Base-by-base conservation (phyloP, 23 red algal species). In the Gracilaria domingensis region DNA sequence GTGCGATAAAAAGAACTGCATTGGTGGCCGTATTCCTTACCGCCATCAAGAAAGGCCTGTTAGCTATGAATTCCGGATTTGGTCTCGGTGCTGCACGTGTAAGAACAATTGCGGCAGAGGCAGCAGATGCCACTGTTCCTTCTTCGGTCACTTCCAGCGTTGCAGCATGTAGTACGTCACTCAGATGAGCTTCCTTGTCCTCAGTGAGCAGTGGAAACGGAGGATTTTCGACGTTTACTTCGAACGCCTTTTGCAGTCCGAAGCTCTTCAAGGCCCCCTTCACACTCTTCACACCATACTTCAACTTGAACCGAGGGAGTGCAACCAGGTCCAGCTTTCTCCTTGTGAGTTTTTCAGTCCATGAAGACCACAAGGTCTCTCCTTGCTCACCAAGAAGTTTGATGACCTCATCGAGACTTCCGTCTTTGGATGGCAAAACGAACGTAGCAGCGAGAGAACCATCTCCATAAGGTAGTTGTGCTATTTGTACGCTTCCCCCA, bases 141-240 rank as follows among this genome's bases (percentile, higher is more conserved):
- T 69, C 64, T 66, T 87, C 83, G 0, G 58, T 87, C 66, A 73
- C 65, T 33, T 87, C 83, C n/a, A 87, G 29, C 69, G 83, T 87
- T n/a, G 83, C 64, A 30, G 57, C 64, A 67, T 87, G 83, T 12
- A 87, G 67, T 16, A 87, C 64, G 37, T 87, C 83, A 23, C 50
- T 57, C 17, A 87, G 42, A 87, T 73, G 75, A 16, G 69, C 83
- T 30, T 29, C 66, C 0, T 47, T 53, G 44, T 87, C 83, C 29
- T 69, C 60, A 67, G 61, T 87, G 51, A 87, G 44, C 24, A 59
- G 66, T 0, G 13, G 51, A 21, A 74, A 54, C 23, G 62, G 83
- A 4, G 83, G 83, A 25, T 87, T 75, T 55, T 70, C 12, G 4
- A 0, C 6, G 16, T 69, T 47, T 17, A 18, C 62, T 70, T 72